Conservation (phyloP, 306 rosid species). For the Dryas drummondii region DNA sequence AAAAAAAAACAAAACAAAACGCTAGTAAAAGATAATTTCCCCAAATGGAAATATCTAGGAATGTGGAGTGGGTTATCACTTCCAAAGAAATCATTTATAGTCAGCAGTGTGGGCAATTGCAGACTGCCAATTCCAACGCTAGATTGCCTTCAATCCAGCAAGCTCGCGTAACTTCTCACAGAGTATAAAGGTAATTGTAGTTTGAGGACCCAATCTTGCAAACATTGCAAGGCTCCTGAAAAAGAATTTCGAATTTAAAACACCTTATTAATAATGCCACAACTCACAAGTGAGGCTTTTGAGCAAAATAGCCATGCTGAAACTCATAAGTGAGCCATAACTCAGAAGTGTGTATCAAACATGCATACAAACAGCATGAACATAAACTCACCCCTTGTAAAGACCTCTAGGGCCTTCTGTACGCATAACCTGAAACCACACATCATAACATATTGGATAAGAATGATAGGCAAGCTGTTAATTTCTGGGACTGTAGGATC, state of each 20-base stretch:
- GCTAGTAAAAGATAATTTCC: neutral
- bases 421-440: constrained; percentile 64
- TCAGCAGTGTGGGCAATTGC: constrained; percentile 14
- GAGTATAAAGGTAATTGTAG: constrained; percentile 77
- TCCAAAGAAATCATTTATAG: neutral
- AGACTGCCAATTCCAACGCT: constrained; percentile 20
- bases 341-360: neutral
- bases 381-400: constrained; percentile 85
- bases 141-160: constrained; percentile 80
- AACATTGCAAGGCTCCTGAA: constrained; percentile 83
- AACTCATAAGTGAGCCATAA: neutral
- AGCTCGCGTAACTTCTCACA: constrained; percentile 82
- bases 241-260: neutral
- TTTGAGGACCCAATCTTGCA: constrained; percentile 94
- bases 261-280: neutral
- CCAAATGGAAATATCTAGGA: neutral
- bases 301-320: neutral
- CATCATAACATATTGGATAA: constrained; percentile 20
- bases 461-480: constrained; percentile 4
- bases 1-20: neutral
- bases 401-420: constrained; percentile 89
- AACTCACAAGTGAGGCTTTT: neutral
- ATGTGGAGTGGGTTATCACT: neutral
- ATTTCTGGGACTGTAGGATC: neutral
- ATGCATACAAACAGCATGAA: constrained; percentile 4